Conservation (phyloP, 495 filamentous ascomycete species). For the Neurospora discreta region DNA sequence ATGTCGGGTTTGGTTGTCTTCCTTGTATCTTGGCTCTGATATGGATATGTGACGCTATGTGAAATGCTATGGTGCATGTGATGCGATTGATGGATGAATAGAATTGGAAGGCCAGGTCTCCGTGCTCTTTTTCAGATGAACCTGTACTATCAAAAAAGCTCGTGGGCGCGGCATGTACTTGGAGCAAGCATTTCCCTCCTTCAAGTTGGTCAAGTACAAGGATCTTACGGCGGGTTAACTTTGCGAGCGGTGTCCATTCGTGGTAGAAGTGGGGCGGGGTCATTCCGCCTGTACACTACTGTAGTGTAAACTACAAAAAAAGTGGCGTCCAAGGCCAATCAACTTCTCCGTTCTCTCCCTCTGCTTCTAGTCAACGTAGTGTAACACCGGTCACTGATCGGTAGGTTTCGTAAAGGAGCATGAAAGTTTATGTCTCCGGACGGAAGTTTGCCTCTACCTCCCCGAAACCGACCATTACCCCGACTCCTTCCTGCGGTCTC, state of each 20-base stretch:
- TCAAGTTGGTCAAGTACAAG: too few species aligned
- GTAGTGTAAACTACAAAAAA: too few species aligned
- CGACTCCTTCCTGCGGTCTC: background rate
- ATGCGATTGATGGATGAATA: background rate
- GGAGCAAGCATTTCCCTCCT: too few species aligned
- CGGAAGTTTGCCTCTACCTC: background rate
- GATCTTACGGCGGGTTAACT: too few species aligned
- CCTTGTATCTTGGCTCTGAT: background rate
- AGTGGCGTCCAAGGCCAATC: too few species aligned
- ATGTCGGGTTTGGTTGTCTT: conserved; percentile 2
- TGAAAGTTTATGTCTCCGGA: background rate
- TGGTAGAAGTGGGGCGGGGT: too few species aligned
- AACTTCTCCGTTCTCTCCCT: too few species aligned
- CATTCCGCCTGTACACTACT: too few species aligned
- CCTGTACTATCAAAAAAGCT: background rate
- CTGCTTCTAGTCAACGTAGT: background rate
- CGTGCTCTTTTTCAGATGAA: background rate
- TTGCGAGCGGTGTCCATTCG: too few species aligned
- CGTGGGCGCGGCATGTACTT: too few species aligned
- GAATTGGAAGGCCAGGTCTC: background rate
- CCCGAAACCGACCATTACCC: background rate
- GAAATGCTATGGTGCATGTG: background rate
- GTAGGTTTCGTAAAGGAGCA: background rate
- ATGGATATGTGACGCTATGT: background rate
- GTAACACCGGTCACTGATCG: background rate